Percentiles rank a stretch among this genome's conserved stretches.
phyloP scores from a whole-genome alignment of 495 filamentous ascomycete genomes.

The Thozetella sp. region DNA sequence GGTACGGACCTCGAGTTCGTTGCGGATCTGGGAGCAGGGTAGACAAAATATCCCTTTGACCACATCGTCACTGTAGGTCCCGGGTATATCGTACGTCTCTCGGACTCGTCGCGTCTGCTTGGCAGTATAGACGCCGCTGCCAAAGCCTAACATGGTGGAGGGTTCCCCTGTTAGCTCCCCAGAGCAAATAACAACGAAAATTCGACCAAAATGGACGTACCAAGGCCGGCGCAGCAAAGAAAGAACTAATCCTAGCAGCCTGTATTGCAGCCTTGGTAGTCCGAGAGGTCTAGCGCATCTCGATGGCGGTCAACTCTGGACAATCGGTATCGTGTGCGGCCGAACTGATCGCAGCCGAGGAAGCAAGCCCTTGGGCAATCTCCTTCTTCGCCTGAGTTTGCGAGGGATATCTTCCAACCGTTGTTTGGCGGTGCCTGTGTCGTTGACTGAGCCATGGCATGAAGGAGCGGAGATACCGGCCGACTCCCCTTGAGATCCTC shows the following conservation, averaged over 20 bases:
- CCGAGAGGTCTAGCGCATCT: constrained; percentile 17
- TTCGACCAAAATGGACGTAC: constrained; percentile 9
- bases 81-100: constrained; percentile 21
- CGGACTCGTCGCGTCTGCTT: constrained; percentile 18
- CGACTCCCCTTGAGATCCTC: too few relatives aligned
- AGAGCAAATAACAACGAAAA: not conserved
- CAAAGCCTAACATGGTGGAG: too few relatives aligned
- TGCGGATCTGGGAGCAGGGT: constrained; percentile 25
- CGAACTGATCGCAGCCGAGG: constrained; percentile 20
- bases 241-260: constrained; percentile 17
- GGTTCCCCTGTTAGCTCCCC: too few relatives aligned
- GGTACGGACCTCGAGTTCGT: constrained; percentile 20
- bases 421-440: not conserved
- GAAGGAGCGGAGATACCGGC: too few relatives aligned
- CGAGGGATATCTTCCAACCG: constrained; percentile 17
- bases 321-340: constrained; percentile 18
- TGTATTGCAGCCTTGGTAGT: constrained; percentile 17
- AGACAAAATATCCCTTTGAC: constrained; percentile 24
- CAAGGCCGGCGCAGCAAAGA: constrained; percentile 12
- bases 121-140: constrained; percentile 24
- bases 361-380: constrained; percentile 21
- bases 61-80: constrained; percentile 16
- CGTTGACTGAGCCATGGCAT: not conserved
- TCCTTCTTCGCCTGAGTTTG: constrained; percentile 14
- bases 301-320: constrained; percentile 6